Percentiles rank a stretch among this genome's conserved stretches.
These are phyloP conservation scores for Sphaerulina populicola DNA, from an alignment of 2,329 filamentous ascomycete genomes.

Conservation along the genomic window DNA sequence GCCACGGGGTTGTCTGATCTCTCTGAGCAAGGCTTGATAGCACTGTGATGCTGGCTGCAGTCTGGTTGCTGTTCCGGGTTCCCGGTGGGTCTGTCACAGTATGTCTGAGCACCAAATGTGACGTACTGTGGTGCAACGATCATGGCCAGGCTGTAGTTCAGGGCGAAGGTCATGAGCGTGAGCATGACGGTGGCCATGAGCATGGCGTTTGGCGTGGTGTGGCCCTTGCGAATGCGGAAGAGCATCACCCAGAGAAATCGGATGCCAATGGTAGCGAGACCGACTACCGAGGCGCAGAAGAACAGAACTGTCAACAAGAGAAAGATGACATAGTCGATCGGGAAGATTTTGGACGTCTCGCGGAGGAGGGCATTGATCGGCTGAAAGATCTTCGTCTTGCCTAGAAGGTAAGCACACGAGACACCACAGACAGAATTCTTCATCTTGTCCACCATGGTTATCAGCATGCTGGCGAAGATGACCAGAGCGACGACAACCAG, in stretches of 20 bases:
- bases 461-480: slow-evolving; percentile 84
- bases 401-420: slow-evolving; percentile 85
- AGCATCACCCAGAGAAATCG: slow-evolving; percentile 92
- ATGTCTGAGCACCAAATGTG: slow-evolving; percentile 88
- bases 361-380: slow-evolving; percentile 87
- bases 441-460: slow-evolving; percentile 92
- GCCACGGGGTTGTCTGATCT: slow-evolving; percentile 61
- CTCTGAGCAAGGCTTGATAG: slow-evolving; percentile 77
- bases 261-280: slow-evolving; percentile 79
- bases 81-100: slow-evolving; percentile 65
- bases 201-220: slow-evolving; percentile 84
- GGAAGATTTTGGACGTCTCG: slow-evolving; percentile 72
- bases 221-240: slow-evolving; percentile 81
- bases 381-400: slow-evolving; percentile 83
- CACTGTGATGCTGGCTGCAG: slow-evolving; percentile 61
- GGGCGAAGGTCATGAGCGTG: slow-evolving; percentile 77
- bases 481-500: slow-evolving; percentile 66
- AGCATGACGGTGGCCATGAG: slow-evolving; percentile 86
- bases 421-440: slow-evolving; percentile 89
- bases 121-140: slow-evolving; percentile 93
- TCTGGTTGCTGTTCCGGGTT: slow-evolving; percentile 61
- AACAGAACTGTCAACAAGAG: slow-evolving; percentile 75
- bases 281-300: slow-evolving; percentile 79
- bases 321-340: slow-evolving; percentile 86
- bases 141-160: slow-evolving; percentile 90